These are phyloP conservation scores for Mycena rosella DNA, from an alignment of 768 basidiomycete species.

Conservation along the genomic window DNA sequence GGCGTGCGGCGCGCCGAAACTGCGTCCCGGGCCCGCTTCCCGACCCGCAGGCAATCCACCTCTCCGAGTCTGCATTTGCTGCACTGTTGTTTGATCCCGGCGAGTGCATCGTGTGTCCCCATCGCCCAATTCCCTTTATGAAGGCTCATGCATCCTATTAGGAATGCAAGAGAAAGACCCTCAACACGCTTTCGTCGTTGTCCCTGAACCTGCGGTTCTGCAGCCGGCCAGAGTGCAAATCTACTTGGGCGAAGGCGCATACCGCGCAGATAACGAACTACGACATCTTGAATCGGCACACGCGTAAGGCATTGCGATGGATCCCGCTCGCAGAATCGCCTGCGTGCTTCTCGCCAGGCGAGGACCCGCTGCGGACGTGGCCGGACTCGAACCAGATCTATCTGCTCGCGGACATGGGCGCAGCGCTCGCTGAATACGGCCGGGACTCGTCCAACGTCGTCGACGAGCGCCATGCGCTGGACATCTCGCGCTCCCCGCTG, in stretches of 20 bases:
- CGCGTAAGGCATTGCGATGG: constrained; percentile 30
- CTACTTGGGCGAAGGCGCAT: neutral
- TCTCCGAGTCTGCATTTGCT: constrained; percentile 69
- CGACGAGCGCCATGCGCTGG: constrained; percentile 19
- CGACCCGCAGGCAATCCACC: constrained; percentile 46
- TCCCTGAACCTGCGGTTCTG: constrained; percentile 63
- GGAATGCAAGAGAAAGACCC: constrained; percentile 55
- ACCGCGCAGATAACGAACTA: neutral
- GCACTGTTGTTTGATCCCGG: constrained; percentile 73
- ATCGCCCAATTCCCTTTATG: neutral
- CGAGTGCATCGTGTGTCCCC: constrained; percentile 62
- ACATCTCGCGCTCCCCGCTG: constrained; percentile 22
- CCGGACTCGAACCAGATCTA: constrained; percentile 24
- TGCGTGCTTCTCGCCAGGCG: constrained; percentile 17
- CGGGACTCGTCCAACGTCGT: constrained; percentile 13
- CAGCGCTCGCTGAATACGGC: constrained; percentile 24
- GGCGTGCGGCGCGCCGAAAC: constrained; percentile 63
- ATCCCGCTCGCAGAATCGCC: constrained; percentile 34
- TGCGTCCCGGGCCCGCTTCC: constrained; percentile 54
- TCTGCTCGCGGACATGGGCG: constrained; percentile 14
- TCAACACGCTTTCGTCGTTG: constrained; percentile 60
- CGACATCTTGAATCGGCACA: constrained; percentile 1
- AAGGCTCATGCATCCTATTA: constrained; percentile 35
- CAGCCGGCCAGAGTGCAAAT: constrained; percentile 28
- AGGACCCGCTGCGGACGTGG: constrained; percentile 13